Percentiles rank a stretch among this genome's conserved stretches.
phyloP scores from a whole-genome alignment of 1,284 basidiomycete species.

The Omphalotus olearius region DNA sequence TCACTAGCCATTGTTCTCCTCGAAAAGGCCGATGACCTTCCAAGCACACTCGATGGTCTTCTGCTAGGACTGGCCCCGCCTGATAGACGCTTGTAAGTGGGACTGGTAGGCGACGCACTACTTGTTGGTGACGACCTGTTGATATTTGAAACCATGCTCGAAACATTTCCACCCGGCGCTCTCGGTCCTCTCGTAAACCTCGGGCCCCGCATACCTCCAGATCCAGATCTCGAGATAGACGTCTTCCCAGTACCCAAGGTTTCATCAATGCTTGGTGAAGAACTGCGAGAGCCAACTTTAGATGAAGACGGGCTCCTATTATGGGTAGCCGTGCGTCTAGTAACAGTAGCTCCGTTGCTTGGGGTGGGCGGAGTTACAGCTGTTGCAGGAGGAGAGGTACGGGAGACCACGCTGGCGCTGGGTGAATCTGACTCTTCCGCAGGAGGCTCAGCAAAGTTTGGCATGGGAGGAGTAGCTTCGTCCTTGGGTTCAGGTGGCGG shows the following conservation, averaged over 20 bases:
- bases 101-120: conserved; percentile 27
- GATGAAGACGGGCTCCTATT: conserved; percentile 40
- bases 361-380: conserved; percentile 45
- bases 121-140: conserved; percentile 41
- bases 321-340: conserved; percentile 34
- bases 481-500: conserved; percentile 30
- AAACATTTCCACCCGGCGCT: conserved; percentile 40
- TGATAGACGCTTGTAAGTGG: conserved; percentile 39
- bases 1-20: conserved; percentile 77
- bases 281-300: conserved; percentile 17
- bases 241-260: conserved; percentile 25
- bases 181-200: conserved; percentile 45
- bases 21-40: conserved; percentile 54
- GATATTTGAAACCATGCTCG: conserved; percentile 50
- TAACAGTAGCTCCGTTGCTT: conserved; percentile 12
- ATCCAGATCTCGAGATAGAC: conserved; percentile 39
- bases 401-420: conserved; percentile 26
- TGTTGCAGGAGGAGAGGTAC: conserved; percentile 26
- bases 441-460: conserved; percentile 42
- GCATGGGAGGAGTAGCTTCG: conserved; percentile 32
- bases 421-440: conserved; percentile 31
- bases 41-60: conserved; percentile 38
- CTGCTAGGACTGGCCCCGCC: conserved; percentile 36
- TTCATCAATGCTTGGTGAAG: conserved; percentile 31
- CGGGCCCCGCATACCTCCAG: conserved; percentile 47